Evolutionary conservation across 257 asterid genomes (phyloP).

Genomic region (Solanum medicagineum): DNA sequence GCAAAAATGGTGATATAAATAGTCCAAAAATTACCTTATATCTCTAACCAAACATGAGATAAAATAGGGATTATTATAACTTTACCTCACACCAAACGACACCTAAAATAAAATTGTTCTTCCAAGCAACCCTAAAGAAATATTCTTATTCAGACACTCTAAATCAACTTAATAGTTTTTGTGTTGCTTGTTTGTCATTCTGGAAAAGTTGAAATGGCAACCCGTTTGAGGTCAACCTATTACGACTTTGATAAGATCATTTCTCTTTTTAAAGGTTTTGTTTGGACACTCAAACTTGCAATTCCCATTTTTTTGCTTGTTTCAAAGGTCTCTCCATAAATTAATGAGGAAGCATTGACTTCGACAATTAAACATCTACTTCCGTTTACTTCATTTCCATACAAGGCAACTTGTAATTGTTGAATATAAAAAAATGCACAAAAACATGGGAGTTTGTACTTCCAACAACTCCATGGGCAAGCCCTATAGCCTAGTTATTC

Average conservation of each 20-base stretch:
- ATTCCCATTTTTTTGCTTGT: background rate
- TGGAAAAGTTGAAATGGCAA: background rate
- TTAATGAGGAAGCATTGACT: background rate
- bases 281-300: background rate
- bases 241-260: background rate
- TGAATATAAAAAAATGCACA: background rate
- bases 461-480: constrained; percentile 10
- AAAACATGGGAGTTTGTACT: background rate
- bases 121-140: background rate
- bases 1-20: too few relatives aligned
- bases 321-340: background rate
- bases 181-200: background rate
- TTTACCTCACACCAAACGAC: too few relatives aligned
- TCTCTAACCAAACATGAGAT: too few relatives aligned
- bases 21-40: too few relatives aligned
- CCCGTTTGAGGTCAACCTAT: background rate
- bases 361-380: background rate
- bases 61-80: too few relatives aligned
- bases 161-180: background rate
- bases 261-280: background rate
- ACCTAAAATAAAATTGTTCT: background rate
- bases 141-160: background rate
- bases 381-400: background rate
- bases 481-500: background rate
- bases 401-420: background rate